Conservation (phyloP, 2,329 filamentous ascomycete genomes). For the Sclerotinia subarctica region DNA sequence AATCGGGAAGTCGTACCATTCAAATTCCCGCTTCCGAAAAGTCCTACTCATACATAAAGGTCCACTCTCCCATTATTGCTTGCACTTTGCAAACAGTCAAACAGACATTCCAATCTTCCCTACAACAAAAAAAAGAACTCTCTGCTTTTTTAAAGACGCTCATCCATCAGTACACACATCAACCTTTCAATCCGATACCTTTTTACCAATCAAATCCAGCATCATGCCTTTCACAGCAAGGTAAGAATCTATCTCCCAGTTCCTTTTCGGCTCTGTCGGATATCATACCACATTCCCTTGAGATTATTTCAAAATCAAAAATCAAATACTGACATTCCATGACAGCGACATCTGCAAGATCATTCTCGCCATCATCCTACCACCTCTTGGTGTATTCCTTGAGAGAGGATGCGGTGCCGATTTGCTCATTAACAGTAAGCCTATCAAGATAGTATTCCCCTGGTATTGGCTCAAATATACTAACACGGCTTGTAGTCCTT, state of each 20-base stretch:
- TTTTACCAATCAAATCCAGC: conserved; percentile 21
- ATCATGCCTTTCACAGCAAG: conserved; percentile 57
- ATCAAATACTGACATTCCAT: conserved; percentile 24
- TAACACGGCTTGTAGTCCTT: conserved; percentile 1
- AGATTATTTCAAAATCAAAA: not conserved
- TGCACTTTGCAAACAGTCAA: conserved; percentile 1
- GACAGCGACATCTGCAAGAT: conserved; percentile 73
- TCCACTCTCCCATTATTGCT: conserved; percentile 1
- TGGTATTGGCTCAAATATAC: not conserved
- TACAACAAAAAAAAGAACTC: conserved; percentile 14
- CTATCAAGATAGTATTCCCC: conserved; percentile 72
- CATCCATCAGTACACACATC: conserved; percentile 1
- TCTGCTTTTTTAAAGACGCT: not conserved
- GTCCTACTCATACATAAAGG: conserved; percentile 14
- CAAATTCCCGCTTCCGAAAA: not conserved
- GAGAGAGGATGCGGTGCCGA: conserved; percentile 83
- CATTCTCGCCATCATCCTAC: conserved; percentile 84
- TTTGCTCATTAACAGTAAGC: conserved; percentile 74
- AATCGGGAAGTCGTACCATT: conserved; percentile 7
- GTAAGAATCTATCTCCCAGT: conserved; percentile 40
- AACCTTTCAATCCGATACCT: not conserved
- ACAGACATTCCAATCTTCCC: conserved; percentile 14
- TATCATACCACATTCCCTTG: not conserved
- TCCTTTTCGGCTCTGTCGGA: not conserved
- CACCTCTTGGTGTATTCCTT: conserved; percentile 88